Conservation (phyloP, 108 stramenopile genomes). For the Fistulifera pelliculosa region DNA sequence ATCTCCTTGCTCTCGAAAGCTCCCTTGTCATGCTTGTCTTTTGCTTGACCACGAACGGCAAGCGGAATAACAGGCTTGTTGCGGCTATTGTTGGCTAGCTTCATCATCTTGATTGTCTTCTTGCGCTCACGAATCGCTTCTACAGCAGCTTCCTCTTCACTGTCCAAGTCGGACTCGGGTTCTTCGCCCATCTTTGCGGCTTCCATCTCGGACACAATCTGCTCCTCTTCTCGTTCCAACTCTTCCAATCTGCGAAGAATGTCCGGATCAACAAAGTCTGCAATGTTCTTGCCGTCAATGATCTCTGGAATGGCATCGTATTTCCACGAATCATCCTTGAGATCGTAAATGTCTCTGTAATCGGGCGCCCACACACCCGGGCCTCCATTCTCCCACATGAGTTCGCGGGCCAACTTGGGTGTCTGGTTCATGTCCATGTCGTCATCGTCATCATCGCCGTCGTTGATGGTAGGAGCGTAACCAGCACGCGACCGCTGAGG, state of each 20-base stretch:
- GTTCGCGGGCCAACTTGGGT: slow-evolving; percentile 87
- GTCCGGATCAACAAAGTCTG: slow-evolving; percentile 92
- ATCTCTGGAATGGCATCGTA: slow-evolving; percentile 96
- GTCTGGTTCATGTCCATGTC: slow-evolving; percentile 23
- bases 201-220: slow-evolving; percentile 63
- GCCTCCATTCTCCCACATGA: slow-evolving; percentile 97
- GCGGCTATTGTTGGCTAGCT: slow-evolving; percentile 40
- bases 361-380: slow-evolving; percentile 96
- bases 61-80: slow-evolving; percentile 70
- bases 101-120: slow-evolving; percentile 46
- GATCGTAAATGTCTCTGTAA: slow-evolving; percentile 91
- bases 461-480: slow-evolving; percentile 63
- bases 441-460: slow-evolving; percentile 40
- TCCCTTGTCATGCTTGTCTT: slow-evolving; percentile 61
- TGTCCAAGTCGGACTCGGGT: slow-evolving; percentile 69
- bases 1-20: slow-evolving; percentile 46
- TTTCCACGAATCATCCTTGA: slow-evolving; percentile 85
- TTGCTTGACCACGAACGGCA: slow-evolving; percentile 48
- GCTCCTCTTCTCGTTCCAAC: slow-evolving; percentile 88
- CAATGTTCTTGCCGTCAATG: slow-evolving; percentile 98
- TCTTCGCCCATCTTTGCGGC: slow-evolving; percentile 80
- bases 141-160: slow-evolving; percentile 73
- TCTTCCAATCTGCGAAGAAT: slow-evolving; percentile 78
- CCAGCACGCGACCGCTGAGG: slow-evolving; percentile 48
- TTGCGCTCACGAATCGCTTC: slow-evolving; percentile 70